Percentiles rank a stretch among this genome's conserved stretches.
phyloP scores from a whole-genome alignment of 1,139 yeast species.

The Yamadazyma dendronema region DNA sequence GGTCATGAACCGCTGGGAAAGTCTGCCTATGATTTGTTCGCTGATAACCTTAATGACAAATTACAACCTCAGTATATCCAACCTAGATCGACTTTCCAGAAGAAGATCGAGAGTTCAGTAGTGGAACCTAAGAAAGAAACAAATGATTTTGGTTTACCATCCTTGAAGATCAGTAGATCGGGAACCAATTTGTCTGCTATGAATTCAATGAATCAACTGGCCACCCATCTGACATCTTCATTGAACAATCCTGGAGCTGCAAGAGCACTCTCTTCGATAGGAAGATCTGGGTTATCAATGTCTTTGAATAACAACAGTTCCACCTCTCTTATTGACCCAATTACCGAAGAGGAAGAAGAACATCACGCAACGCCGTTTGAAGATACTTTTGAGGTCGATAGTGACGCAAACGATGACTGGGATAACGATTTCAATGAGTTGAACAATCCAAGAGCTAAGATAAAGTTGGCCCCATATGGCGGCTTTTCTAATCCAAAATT shows the following conservation, averaged over 20 bases:
- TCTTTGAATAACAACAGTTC: slow-evolving; percentile 30
- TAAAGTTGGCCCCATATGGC: slow-evolving; percentile 65
- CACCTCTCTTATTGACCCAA: slow-evolving; percentile 27
- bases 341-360: slow-evolving; percentile 23
- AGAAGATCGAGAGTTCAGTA: slow-evolving; percentile 43
- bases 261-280: slow-evolving; percentile 19
- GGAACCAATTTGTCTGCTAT: slow-evolving; percentile 25
- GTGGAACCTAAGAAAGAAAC: slow-evolving; percentile 33
- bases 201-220: slow-evolving; percentile 4
- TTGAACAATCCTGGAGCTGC: slow-evolving; percentile 1
- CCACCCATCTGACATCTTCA: not conserved
- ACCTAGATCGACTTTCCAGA: slow-evolving; percentile 39
- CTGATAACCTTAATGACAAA: slow-evolving; percentile 16
- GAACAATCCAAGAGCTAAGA: slow-evolving; percentile 27
- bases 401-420: slow-evolving; percentile 20
- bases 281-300: slow-evolving; percentile 20
- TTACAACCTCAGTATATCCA: slow-evolving; percentile 41
- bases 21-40: slow-evolving; percentile 11
- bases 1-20: slow-evolving; percentile 13
- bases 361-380: not conserved
- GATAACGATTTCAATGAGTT: slow-evolving; percentile 28
- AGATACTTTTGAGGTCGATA: slow-evolving; percentile 15
- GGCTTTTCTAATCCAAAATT: slow-evolving; percentile 64
- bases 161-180: slow-evolving; percentile 43
- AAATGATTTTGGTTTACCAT: slow-evolving; percentile 36